Percentiles rank a stretch among this genome's conserved stretches.
Conservation (phyloP, 768 basidiomycete genomes). For the Gyrodon lividus region DNA sequence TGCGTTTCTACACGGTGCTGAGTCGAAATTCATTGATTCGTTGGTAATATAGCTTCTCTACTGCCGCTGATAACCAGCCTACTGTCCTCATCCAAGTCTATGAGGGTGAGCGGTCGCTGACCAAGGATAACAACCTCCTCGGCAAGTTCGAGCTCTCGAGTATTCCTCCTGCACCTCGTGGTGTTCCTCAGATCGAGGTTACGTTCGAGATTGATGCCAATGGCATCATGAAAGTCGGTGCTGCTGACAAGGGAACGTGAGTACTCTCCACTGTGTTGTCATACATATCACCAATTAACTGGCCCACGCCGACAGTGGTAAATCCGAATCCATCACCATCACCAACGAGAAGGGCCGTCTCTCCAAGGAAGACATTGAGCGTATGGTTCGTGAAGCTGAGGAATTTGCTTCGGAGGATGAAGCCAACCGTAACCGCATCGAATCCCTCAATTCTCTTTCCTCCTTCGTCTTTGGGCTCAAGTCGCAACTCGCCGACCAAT, state of each 20-base stretch:
- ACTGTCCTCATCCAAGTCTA: slow-evolving; percentile 96
- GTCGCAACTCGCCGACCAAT: slow-evolving; percentile 80
- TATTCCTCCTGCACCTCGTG: slow-evolving; percentile 94
- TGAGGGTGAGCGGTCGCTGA: slow-evolving; percentile 95
- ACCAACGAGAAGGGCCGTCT: slow-evolving; percentile 96
- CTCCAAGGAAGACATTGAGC: slow-evolving; percentile 86
- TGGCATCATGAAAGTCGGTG: slow-evolving; percentile 92
- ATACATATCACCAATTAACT: not conserved
- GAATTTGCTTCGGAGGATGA: slow-evolving; percentile 83
- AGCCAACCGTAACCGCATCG: slow-evolving; percentile 77
- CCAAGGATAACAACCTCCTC: slow-evolving; percentile 98
- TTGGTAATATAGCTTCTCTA: slow-evolving; percentile 53
- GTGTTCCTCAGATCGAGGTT: slow-evolving; percentile 97
- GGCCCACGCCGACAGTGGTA: slow-evolving; percentile 50
- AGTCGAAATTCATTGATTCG: not conserved
- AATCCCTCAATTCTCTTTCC: slow-evolving; percentile 79
- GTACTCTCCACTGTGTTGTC: slow-evolving; percentile 19
- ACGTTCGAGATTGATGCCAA: slow-evolving; percentile 95
- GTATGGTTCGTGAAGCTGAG: slow-evolving; percentile 94
- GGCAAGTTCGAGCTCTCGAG: slow-evolving; percentile 93
- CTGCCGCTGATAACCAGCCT: slow-evolving; percentile 88
- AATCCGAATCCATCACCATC: slow-evolving; percentile 88
- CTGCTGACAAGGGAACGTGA: slow-evolving; percentile 92
- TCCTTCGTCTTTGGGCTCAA: slow-evolving; percentile 86
- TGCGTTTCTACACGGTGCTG: not conserved